These are phyloP conservation scores for Capsicum baccatum DNA, from an alignment of 257 asterid species.

Conservation along the genomic window DNA sequence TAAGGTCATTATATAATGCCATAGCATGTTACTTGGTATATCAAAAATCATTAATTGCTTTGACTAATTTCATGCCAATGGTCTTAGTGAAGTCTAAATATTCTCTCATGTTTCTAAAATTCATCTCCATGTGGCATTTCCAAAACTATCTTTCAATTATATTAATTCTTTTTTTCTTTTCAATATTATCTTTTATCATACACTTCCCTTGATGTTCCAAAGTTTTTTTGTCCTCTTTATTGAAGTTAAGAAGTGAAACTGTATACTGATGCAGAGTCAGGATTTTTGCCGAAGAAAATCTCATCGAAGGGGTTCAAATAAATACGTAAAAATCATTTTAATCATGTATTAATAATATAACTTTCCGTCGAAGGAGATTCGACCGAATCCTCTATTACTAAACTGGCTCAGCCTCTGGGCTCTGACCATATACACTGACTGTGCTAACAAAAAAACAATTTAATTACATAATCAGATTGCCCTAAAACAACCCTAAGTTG, in stretches of 20 bases:
- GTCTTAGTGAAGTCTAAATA: not conserved
- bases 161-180: not conserved
- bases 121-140: slow-evolving; percentile 14
- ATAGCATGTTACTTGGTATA: slow-evolving; percentile 2
- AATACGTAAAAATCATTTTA: too few species aligned
- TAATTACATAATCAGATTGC: too few species aligned
- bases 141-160: not conserved
- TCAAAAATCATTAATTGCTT: not conserved
- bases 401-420: too few species aligned
- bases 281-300: too few species aligned
- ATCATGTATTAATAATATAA: too few species aligned
- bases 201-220: not conserved
- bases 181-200: not conserved
- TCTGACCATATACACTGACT: too few species aligned
- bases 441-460: too few species aligned
- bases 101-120: slow-evolving; percentile 8
- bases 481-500: too few species aligned
- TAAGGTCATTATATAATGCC: not conserved
- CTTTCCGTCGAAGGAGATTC: too few species aligned
- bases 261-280: too few species aligned
- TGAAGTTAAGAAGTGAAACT: not conserved
- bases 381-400: too few species aligned
- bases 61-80: slow-evolving; percentile 6
- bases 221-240: not conserved
- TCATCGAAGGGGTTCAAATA: too few species aligned